Evolutionary conservation across 1,284 basidiomycete genomes (phyloP), one percentile per base, ranked within the genome.

Genomic region (Ceratobasidium papillatum): DNA sequence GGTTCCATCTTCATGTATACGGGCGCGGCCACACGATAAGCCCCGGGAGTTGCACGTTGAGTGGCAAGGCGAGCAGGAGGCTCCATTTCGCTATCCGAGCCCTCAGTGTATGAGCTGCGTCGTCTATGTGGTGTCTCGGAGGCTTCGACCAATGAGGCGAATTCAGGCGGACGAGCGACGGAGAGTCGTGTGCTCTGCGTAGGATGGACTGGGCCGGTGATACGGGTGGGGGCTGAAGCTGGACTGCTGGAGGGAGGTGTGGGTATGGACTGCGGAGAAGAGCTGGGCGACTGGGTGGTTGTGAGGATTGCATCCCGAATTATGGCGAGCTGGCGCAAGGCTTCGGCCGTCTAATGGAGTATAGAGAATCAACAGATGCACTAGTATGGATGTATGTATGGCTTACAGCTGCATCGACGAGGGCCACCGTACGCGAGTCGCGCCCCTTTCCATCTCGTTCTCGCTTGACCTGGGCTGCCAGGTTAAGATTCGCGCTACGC

Each of bases 401-500:
- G 77, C 91, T 80, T 82, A 94, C 92, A 77, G 91, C 91, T 76
- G 86, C 83, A 81, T 93, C 92, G 47, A 91, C 87, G 78, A 93
- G 91, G 19, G 86, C 84, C 79, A 93, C 84, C 76, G 94, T 83
- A 80, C 87, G 84, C 30, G 91, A 14, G 43, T 62, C 65, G 41
- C 75, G 61, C 43, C 59, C 56, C 75, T 71, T 90, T 82, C 89
- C 92, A 80, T 91, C 90, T 72, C 88, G 87, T 81, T 94, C 92
- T 78, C 88, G 88, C 84, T 91, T 93, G 76, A 94, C 86, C 79
- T 93, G 90, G 30, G 90, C 84, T 12, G 86, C 83, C 56, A 94
- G 87, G 19, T 90, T 87, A 79, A 94, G 92, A 82, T 93, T 91
- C 30, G 91, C 91, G 77, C 91, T 89, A 68, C 91, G 89, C 78